phyloP scores from a whole-genome alignment of 495 filamentous ascomycete species.

The Diplogelasinospora grovesii region DNA sequence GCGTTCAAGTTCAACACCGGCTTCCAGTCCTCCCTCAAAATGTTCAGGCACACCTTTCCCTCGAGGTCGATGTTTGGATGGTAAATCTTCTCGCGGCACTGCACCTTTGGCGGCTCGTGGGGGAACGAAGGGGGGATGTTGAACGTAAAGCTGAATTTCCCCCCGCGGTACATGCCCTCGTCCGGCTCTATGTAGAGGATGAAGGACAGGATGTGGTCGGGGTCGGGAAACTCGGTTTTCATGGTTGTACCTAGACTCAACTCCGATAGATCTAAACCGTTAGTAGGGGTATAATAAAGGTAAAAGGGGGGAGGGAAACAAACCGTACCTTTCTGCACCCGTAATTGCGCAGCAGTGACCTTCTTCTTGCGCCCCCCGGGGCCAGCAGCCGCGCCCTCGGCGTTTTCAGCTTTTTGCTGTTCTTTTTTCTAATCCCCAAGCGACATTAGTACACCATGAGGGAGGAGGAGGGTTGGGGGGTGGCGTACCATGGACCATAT shows the following conservation, averaged over 20 bases:
- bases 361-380: slow-evolving; percentile 97
- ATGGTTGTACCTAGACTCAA: slow-evolving; percentile 85
- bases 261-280: slow-evolving; percentile 88
- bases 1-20: slow-evolving; percentile 94
- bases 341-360: slow-evolving; percentile 90
- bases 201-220: slow-evolving; percentile 96
- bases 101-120: slow-evolving; percentile 96
- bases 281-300: background rate
- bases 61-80: slow-evolving; percentile 98
- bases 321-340: slow-evolving; percentile 83
- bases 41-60: slow-evolving; percentile 96
- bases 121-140: slow-evolving; percentile 91
- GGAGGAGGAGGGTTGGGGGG: background rate
- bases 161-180: slow-evolving; percentile 96
- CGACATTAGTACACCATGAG: no score
- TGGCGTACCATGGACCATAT: slow-evolving; percentile 94
- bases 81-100: slow-evolving; percentile 97
- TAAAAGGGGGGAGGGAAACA: background rate
- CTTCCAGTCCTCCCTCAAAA: slow-evolving; percentile 97
- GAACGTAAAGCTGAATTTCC: slow-evolving; percentile 84
- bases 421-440: slow-evolving; percentile 96
- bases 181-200: slow-evolving; percentile 88
- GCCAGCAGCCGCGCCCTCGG: slow-evolving; percentile 56
- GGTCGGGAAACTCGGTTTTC: slow-evolving; percentile 88
- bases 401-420: slow-evolving; percentile 86